These are phyloP conservation scores for Coccinonectria pachysandricola DNA, from an alignment of 2,329 filamentous ascomycete species.

Conservation along the genomic window DNA sequence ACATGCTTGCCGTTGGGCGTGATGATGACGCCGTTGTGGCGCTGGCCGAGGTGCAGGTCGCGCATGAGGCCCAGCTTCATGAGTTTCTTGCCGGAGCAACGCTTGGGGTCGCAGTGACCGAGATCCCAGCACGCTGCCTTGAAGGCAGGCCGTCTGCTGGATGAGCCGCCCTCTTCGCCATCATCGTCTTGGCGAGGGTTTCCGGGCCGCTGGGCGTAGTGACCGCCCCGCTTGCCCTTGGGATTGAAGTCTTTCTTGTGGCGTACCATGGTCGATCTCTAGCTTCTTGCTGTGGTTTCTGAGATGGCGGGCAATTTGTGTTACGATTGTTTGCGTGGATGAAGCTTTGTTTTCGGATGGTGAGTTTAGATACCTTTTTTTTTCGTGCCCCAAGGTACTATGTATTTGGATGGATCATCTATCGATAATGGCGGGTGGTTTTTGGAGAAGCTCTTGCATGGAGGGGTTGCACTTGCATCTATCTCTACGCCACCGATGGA, in stretches of 20 bases:
- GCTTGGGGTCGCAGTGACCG: slow-evolving; percentile 92
- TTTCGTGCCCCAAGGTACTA: no score
- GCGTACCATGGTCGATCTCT: slow-evolving; percentile 93
- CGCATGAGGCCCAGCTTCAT: slow-evolving; percentile 92
- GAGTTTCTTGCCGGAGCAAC: slow-evolving; percentile 90
- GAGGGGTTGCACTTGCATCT: no score
- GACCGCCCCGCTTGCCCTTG: slow-evolving; percentile 61
- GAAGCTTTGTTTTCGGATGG: no score
- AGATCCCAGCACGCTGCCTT: slow-evolving; percentile 98
- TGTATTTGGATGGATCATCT: no score
- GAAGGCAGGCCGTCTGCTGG: slow-evolving; percentile 45
- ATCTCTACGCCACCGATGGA: no score
- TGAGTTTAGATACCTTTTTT: no score
- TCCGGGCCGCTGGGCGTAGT: slow-evolving; percentile 40
- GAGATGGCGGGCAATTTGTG: no score
- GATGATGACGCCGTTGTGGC: slow-evolving; percentile 84
- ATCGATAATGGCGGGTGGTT: no score
- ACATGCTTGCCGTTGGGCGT: slow-evolving; percentile 87
- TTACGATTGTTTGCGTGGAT: no score
- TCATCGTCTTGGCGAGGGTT: slow-evolving; percentile 36
- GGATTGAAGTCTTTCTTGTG: slow-evolving; percentile 82
- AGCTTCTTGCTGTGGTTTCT: no score
- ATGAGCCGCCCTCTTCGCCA: slow-evolving; percentile 23
- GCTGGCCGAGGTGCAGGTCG: slow-evolving; percentile 82
- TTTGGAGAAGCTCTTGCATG: no score